A percentile compares a stretch with the other conserved stretches of the same genome.
Evolutionary conservation across 306 rosid genomes (phyloP).

Genomic region (Quercus robur): DNA sequence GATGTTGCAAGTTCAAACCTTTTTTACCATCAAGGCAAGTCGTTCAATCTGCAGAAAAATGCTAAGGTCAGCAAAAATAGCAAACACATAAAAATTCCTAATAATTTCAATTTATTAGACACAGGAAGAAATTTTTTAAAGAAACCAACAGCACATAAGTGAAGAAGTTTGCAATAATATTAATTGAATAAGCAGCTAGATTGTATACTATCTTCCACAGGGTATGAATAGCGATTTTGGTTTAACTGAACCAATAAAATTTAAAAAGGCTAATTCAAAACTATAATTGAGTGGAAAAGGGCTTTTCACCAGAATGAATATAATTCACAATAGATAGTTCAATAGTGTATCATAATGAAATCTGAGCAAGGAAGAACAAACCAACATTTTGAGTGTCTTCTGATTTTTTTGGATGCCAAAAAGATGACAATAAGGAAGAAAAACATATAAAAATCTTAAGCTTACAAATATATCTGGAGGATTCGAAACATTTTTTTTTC

Average conservation of each 20-base stretch:
- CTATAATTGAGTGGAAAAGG: not conserved
- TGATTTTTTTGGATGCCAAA: not conserved
- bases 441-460: not conserved
- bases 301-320: not conserved
- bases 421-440: not conserved
- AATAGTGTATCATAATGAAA: not conserved
- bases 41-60: conserved; percentile 63
- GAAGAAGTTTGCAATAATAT: not conserved
- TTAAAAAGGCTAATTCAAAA: no score
- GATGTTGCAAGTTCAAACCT: conserved; percentile 42
- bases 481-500: not conserved
- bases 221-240: not conserved
- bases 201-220: not conserved
- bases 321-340: not conserved
- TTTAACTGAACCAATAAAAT: no score
- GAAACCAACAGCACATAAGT: not conserved
- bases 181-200: not conserved
- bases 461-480: not conserved
- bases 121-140: not conserved
- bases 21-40: conserved; percentile 66
- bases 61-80: conserved; percentile 21
- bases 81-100: not conserved
- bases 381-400: not conserved
- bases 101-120: not conserved
- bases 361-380: not conserved